Evolutionary conservation across 805 yeast species (phyloP).

Genomic region (Schwanniomyces yamadae): DNA sequence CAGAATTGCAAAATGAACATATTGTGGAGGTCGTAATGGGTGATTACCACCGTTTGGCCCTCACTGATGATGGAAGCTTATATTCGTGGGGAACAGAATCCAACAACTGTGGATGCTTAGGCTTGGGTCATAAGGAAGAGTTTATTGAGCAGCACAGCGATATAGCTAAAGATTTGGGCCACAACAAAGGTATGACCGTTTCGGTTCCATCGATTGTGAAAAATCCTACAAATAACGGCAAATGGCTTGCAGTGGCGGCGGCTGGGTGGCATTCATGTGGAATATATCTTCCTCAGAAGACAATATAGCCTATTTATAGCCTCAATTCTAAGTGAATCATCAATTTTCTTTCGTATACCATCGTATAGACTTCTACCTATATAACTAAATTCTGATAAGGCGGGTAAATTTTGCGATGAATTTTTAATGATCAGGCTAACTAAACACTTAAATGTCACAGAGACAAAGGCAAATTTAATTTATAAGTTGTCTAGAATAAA

Average conservation of each 20-base stretch:
- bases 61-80: conserved; percentile 56
- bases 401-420: conserved; percentile 4
- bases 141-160: conserved; percentile 5
- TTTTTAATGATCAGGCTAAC: conserved; percentile 3
- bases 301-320: too few relatives aligned
- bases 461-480: too few relatives aligned
- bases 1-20: conserved; percentile 45
- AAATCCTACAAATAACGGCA: conserved; percentile 26
- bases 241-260: conserved; percentile 62
- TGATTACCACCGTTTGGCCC: conserved; percentile 67
- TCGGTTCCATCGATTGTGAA: conserved; percentile 20
- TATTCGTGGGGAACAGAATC: conserved; percentile 71
- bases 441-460: too few relatives aligned
- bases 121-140: conserved; percentile 42
- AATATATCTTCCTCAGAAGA: conserved; percentile 25
- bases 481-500: too few relatives aligned
- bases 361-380: too few relatives aligned
- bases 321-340: too few relatives aligned
- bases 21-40: conserved; percentile 64
- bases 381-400: not conserved
- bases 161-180: conserved; percentile 24
- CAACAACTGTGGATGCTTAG: conserved; percentile 65
- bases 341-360: too few relatives aligned
- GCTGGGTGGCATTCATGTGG: conserved; percentile 84
- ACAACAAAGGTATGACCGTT: conserved; percentile 27